Conservation (phyloP, 148 eudicot genomes). For the Selenicereus undatus region DNA sequence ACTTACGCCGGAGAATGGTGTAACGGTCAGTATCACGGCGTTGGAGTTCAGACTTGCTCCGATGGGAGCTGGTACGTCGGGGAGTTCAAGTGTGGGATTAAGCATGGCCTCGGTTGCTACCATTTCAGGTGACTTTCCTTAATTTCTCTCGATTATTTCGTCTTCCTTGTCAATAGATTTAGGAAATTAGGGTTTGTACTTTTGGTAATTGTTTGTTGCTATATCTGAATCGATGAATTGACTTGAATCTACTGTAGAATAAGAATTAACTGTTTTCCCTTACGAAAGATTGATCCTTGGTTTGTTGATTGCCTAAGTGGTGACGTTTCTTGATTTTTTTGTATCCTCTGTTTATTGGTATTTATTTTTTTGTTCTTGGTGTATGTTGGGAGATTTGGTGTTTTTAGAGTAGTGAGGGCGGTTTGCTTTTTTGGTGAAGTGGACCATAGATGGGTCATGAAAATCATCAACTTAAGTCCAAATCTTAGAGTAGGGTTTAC, state of each 20-base stretch:
- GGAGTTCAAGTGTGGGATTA: conserved; percentile 73
- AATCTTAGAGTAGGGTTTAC: conserved; percentile 14
- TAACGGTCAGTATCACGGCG: conserved; percentile 80
- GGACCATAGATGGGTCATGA: conserved; percentile 27
- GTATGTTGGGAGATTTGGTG: background rate
- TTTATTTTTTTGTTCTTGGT: background rate
- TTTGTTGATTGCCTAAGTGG: background rate
- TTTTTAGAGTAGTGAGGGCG: background rate
- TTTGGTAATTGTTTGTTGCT: background rate
- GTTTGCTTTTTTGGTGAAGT: conserved; percentile 14
- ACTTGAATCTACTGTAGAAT: background rate
- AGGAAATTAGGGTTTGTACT: background rate
- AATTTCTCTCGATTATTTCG: background rate
- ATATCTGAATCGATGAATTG: conserved; percentile 13
- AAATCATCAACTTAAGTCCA: conserved; percentile 1
- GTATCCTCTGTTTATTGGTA: background rate
- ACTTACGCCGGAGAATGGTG: conserved; percentile 76
- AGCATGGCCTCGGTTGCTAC: conserved; percentile 86
- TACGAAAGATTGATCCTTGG: background rate
- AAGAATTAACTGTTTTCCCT: background rate
- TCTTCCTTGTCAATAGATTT: background rate
- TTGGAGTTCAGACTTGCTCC: conserved; percentile 71
- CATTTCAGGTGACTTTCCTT: conserved; percentile 63
- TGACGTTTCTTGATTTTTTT: background rate
- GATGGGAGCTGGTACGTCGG: conserved; percentile 86